These are phyloP conservation scores for Pythium vanterpoolii DNA, from an alignment of 352 stramenopile genomes.

Conservation along the genomic window DNA sequence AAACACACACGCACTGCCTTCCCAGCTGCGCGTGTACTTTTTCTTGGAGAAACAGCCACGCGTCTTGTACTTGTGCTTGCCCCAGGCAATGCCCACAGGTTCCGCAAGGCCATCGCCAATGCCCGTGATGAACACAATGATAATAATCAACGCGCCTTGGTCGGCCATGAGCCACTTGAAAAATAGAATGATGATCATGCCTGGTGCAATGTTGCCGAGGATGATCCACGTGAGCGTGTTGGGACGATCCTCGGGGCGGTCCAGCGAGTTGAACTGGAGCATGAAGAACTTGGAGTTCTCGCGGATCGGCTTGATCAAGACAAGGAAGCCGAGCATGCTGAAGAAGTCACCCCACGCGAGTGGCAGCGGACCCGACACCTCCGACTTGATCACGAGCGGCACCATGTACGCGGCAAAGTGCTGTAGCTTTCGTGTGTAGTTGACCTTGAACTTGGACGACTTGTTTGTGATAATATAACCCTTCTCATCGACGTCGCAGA, in stretches of 20 bases:
- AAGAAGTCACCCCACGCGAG: constrained; percentile 83
- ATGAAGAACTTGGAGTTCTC: constrained; percentile 83
- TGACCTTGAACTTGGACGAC: constrained; percentile 81
- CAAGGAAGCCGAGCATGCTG: constrained; percentile 75
- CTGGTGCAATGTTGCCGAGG: constrained; percentile 46
- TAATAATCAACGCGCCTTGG: constrained; percentile 33
- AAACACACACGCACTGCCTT: constrained; percentile 76
- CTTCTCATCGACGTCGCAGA: constrained; percentile 76
- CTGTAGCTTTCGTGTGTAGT: constrained; percentile 85
- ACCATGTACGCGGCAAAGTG: constrained; percentile 78
- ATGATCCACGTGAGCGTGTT: constrained; percentile 42
- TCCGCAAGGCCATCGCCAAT: constrained; percentile 78
- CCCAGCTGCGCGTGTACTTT: constrained; percentile 78
- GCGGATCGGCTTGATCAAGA: constrained; percentile 81
- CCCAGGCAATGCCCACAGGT: constrained; percentile 73
- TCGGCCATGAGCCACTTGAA: constrained; percentile 80
- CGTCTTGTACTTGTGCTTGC: constrained; percentile 84
- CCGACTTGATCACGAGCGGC: constrained; percentile 68
- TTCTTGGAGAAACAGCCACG: constrained; percentile 74
- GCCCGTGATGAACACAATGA: constrained; percentile 66
- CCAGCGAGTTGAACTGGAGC: constrained; percentile 86
- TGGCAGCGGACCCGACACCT: constrained; percentile 48
- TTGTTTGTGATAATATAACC: constrained; percentile 83
- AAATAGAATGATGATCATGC: constrained; percentile 79
- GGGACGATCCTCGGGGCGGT: constrained; percentile 77